Evolutionary conservation across 805 yeast species (phyloP), one percentile per base, ranked within the genome.

Genomic region (Torulaspora maleeae): DNA sequence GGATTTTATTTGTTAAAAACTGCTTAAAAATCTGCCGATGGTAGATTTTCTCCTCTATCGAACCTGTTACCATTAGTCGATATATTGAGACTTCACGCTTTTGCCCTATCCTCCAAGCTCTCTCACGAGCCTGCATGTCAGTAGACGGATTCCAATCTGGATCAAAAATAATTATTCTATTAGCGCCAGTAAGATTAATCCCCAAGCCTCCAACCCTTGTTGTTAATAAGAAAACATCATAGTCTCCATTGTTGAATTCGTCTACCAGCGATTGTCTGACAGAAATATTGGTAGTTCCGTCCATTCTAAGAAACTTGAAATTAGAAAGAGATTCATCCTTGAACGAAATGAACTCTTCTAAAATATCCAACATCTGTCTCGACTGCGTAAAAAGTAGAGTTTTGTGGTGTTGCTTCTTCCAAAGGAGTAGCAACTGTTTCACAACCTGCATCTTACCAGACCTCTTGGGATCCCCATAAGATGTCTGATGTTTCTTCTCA

Each of bases 61-160:
- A 80, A 0, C 98, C 97, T 1, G 96, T 88, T 36, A 89, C 86
- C 86, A 93, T 88, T 35, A 93, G 70, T 47, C 99, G 70, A 56
- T 91, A 93, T 28, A 91, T 90, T 5, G 89, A 79, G 7, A 91
- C 97, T 55, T 90, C 96, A 47, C 82, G 80, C 61, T 85, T 90
- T 64, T 91, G 99, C 1, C 99, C 99, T 51, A 91, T 73, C 52
- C 99, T 73, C 98, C 98, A 93, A 0, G 98, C 97, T 39, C 99
- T 69, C 63, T 91, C 99, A 48, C 98, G 73, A 0, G 99, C 99
- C 66, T 91, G 99, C 48, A 90, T 75, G 69, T 91, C 99, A 0
- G 98, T 93, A 1, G 96, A 88, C 0, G 99, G 99, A 59, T 91
- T 91, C 99, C 99, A 91, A 66, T 93, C 98, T 0, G 99, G 99